Conservation (phyloP, 495 filamentous ascomycete genomes). For the Filosporella fistucella region DNA sequence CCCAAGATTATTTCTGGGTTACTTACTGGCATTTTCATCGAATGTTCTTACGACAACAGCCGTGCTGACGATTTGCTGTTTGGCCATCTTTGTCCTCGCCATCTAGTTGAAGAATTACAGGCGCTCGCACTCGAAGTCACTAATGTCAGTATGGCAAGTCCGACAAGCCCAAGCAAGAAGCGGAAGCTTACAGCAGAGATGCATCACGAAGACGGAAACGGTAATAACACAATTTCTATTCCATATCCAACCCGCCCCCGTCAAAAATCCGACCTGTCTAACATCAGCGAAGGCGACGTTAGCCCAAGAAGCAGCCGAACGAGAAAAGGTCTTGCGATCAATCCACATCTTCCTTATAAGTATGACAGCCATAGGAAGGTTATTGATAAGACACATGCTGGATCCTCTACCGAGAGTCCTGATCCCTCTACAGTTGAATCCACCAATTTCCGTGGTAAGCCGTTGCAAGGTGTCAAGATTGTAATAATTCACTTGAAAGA, state of each 20-base stretch:
- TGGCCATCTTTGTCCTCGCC: slow-evolving; percentile 82
- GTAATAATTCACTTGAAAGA: slow-evolving; percentile 84
- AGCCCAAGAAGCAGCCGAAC: too few relatives aligned
- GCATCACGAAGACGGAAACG: too few relatives aligned
- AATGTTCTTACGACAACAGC: slow-evolving; percentile 84
- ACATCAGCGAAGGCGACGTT: not conserved
- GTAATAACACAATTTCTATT: not conserved
- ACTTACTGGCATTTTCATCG: slow-evolving; percentile 82
- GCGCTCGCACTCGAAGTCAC: slow-evolving; percentile 52
- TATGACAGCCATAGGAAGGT: not conserved
- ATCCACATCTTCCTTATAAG: not conserved
- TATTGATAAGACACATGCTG: not conserved
- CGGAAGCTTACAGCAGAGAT: not conserved
- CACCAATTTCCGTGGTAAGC: not conserved
- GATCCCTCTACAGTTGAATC: not conserved
- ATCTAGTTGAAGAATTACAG: slow-evolving; percentile 71
- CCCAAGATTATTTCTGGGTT: slow-evolving; percentile 67
- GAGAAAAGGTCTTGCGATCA: too few relatives aligned
- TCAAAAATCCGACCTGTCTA: not conserved
- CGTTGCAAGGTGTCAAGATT: slow-evolving; percentile 49
- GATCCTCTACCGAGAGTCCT: not conserved
- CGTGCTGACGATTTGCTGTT: slow-evolving; percentile 72
- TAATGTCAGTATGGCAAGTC: not conserved
- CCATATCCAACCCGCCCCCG: not conserved
- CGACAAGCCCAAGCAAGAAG: not conserved